Percentiles rank a stretch among this genome's conserved stretches.
phyloP scores from a whole-genome alignment of 129 eudicot genomes.

The Gnaphalium uliginosum region DNA sequence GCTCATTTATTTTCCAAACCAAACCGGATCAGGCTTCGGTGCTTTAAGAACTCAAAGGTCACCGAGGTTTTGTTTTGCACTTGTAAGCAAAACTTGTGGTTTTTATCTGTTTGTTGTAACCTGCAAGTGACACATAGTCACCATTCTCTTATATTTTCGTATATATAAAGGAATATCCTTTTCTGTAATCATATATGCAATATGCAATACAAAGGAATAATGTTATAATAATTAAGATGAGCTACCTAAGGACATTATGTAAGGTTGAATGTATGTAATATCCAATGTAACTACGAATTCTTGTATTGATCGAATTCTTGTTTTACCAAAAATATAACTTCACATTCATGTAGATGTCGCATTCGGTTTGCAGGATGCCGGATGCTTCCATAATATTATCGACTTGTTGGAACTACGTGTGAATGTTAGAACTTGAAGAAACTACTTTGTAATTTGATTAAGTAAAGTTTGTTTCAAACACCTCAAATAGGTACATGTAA shows the following conservation, averaged over 20 bases:
- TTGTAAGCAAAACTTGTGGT: neutral
- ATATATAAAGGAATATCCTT: neutral
- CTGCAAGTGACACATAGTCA: neutral
- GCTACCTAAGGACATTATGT: neutral
- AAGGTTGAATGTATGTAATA: neutral
- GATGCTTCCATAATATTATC: neutral
- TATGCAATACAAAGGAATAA: no score
- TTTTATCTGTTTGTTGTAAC: neutral
- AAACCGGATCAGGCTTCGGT: neutral
- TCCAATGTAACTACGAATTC: no score
- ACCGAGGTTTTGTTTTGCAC: neutral
- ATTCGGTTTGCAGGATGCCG: neutral
- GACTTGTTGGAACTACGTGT: neutral
- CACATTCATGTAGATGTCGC: no score
- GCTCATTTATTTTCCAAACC: constrained; percentile 28
- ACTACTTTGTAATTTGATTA: neutral
- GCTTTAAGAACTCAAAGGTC: neutral
- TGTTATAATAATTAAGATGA: neutral
- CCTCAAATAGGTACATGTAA: no score
- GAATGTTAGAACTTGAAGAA: neutral
- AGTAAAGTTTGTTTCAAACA: no score
- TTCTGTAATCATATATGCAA: neutral
- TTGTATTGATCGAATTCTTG: neutral
- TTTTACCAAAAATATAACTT: no score
- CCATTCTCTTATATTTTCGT: neutral